These are phyloP conservation scores for Gyromitra esculenta DNA, from an alignment of 2,329 filamentous ascomycete genomes.

Conservation along the genomic window DNA sequence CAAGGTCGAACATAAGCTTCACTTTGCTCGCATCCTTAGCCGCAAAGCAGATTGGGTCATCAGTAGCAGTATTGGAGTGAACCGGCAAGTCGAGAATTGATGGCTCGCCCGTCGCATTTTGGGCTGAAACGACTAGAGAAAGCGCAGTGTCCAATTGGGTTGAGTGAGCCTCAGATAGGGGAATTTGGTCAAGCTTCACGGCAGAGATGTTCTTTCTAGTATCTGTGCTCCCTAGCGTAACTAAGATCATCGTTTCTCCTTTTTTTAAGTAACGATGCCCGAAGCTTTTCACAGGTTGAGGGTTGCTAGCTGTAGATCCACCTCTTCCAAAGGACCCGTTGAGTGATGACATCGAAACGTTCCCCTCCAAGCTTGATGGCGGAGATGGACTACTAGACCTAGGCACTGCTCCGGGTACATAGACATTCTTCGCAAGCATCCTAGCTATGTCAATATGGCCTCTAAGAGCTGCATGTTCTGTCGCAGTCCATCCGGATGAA, in stretches of 20 bases:
- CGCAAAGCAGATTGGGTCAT: constrained; percentile 88
- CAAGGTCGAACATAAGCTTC: constrained; percentile 90
- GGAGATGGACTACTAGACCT: constrained; percentile 59
- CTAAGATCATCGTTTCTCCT: constrained; percentile 81
- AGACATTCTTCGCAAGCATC: constrained; percentile 58
- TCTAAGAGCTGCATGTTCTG: constrained; percentile 88
- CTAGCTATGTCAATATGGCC: constrained; percentile 84
- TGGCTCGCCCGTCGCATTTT: constrained; percentile 83
- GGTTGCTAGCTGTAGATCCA: constrained; percentile 54
- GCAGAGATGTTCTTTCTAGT: constrained; percentile 81
- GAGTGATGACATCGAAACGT: constrained; percentile 61
- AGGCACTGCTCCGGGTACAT: constrained; percentile 59
- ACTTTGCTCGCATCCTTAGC: constrained; percentile 80
- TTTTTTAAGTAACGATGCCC: constrained; percentile 93
- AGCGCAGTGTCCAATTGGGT: constrained; percentile 94
- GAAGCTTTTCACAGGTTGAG: constrained; percentile 83
- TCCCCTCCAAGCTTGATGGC: constrained; percentile 60
- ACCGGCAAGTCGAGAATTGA: constrained; percentile 91
- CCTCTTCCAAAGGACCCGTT: constrained; percentile 56
- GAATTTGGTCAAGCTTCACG: constrained; percentile 87
- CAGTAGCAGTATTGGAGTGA: constrained; percentile 88
- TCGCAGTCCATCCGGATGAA: constrained; percentile 91
- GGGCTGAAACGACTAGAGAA: constrained; percentile 88
- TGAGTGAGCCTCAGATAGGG: constrained; percentile 84
- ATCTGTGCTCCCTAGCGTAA: constrained; percentile 95